phyloP scores from a whole-genome alignment of 108 stramenopile species.

The Mayamaea pseudoterrestris region DNA sequence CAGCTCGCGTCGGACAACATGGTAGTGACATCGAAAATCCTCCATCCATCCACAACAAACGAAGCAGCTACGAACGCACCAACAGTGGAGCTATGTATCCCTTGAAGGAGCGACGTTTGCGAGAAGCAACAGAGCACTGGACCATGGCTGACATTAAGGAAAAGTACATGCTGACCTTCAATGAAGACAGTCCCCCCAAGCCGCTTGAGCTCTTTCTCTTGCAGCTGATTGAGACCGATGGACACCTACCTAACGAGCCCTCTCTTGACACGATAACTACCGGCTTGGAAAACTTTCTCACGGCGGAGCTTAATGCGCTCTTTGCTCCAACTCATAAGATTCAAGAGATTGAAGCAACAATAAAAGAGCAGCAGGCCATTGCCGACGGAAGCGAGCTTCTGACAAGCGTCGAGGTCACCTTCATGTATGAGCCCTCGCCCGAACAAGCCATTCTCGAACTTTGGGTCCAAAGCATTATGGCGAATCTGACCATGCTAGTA shows the following conservation, averaged over 20 bases:
- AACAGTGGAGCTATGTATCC: constrained; percentile 1
- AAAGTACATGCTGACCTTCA: constrained; percentile 18
- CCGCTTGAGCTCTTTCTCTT: constrained; percentile 18
- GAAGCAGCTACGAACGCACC: not conserved
- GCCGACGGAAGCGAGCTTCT: constrained; percentile 16
- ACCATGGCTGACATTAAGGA: not conserved
- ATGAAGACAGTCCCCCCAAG: constrained; percentile 27
- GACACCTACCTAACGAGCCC: constrained; percentile 8
- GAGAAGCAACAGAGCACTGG: not conserved
- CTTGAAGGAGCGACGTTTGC: constrained; percentile 2
- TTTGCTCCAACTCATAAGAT: constrained; percentile 5
- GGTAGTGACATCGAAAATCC: not conserved
- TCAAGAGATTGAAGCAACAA: constrained; percentile 10
- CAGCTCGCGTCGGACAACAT: not conserved
- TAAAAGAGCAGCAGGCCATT: constrained; percentile 1
- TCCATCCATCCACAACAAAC: not conserved
- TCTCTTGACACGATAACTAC: constrained; percentile 12
- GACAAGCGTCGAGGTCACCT: constrained; percentile 28
- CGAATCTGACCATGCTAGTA: constrained; percentile 20
- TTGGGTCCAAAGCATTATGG: constrained; percentile 1
- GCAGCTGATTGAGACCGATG: constrained; percentile 26
- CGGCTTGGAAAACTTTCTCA: constrained; percentile 29
- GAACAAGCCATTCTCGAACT: constrained; percentile 6
- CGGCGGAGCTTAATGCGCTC: constrained; percentile 20
- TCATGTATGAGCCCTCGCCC: constrained; percentile 32